Percentiles rank a stretch among this genome's conserved stretches.
Evolutionary conservation across 257 asterid species (phyloP).

Genomic region (Plantago elongata): DNA sequence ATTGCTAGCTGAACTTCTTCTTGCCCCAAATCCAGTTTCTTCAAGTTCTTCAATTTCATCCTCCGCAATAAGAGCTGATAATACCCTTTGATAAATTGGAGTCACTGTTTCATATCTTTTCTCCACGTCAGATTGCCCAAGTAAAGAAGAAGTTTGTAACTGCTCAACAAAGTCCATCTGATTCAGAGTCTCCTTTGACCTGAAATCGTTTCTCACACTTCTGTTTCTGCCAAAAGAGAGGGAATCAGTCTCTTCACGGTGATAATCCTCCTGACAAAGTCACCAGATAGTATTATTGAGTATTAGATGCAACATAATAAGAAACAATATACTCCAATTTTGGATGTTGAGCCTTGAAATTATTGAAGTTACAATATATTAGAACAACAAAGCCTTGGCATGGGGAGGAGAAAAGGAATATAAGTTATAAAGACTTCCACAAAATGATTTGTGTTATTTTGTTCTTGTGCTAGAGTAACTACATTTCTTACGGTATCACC

Average conservation of each 20-base stretch:
- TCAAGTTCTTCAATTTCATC: constrained; percentile 76
- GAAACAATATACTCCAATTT: constrained; percentile 8
- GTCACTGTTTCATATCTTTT: constrained; percentile 36
- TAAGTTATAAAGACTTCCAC: no score
- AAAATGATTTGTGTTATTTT: no score
- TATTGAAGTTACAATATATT: no score
- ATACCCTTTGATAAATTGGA: constrained; percentile 85
- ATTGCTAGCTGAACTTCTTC: constrained; percentile 40
- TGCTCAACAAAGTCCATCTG: constrained; percentile 46
- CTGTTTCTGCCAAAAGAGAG: constrained; percentile 40
- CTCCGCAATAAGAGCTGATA: constrained; percentile 80
- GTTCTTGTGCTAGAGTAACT: no score
- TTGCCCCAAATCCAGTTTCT: constrained; percentile 59
- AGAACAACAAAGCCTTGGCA: no score
- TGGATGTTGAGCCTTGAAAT: constrained; percentile 1
- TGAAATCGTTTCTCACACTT: constrained; percentile 30
- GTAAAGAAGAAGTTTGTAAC: constrained; percentile 38
- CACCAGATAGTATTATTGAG: constrained; percentile 9
- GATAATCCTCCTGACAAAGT: constrained; percentile 44
- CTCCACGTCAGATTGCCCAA: constrained; percentile 41
- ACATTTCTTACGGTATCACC: no score
- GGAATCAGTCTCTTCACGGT: constrained; percentile 35
- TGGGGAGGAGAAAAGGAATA: no score
- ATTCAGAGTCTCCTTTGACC: constrained; percentile 32
- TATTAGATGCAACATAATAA: constrained; percentile 19